Evolutionary conservation across 352 stramenopile species (phyloP).

Genomic region (Stephanocyclus meneghinianus): DNA sequence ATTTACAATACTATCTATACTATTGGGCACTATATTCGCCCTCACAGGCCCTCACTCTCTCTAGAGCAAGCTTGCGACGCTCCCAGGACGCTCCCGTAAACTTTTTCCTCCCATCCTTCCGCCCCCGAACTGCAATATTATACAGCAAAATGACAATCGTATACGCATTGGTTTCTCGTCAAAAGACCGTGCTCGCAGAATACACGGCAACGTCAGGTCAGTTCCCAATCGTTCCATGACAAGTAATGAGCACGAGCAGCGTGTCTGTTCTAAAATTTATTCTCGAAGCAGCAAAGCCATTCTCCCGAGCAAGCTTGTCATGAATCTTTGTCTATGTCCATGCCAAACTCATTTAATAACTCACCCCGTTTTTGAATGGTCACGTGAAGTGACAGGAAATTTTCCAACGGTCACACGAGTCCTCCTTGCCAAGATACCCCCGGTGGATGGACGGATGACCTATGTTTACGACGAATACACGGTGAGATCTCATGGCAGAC

Average conservation of each 20-base stretch:
- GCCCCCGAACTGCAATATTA: too few species aligned
- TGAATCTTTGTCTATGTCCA: background rate
- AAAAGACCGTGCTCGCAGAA: slow-evolving; percentile 97
- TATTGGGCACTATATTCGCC: too few species aligned
- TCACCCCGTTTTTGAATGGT: background rate
- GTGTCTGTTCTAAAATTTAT: background rate
- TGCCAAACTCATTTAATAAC: background rate
- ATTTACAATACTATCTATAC: too few species aligned
- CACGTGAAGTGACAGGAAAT: slow-evolving; percentile 86
- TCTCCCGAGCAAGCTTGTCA: background rate
- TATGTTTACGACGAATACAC: slow-evolving; percentile 96
- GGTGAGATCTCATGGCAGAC: slow-evolving; percentile 10
- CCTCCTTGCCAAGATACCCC: slow-evolving; percentile 94
- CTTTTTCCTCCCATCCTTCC: too few species aligned
- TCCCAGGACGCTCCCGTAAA: too few species aligned
- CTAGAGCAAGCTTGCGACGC: too few species aligned
- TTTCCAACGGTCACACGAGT: slow-evolving; percentile 97
- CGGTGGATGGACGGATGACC: slow-evolving; percentile 91
- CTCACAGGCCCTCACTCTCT: too few species aligned
- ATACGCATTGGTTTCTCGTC: slow-evolving; percentile 94
- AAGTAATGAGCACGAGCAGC: background rate
- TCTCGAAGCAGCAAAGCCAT: background rate
- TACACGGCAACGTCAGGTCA: slow-evolving; percentile 87
- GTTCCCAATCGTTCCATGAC: background rate
- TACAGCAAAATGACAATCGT: slow-evolving; percentile 80